Conservation (phyloP, 2,329 filamentous ascomycete genomes). For the Alternaria ventricosa region DNA sequence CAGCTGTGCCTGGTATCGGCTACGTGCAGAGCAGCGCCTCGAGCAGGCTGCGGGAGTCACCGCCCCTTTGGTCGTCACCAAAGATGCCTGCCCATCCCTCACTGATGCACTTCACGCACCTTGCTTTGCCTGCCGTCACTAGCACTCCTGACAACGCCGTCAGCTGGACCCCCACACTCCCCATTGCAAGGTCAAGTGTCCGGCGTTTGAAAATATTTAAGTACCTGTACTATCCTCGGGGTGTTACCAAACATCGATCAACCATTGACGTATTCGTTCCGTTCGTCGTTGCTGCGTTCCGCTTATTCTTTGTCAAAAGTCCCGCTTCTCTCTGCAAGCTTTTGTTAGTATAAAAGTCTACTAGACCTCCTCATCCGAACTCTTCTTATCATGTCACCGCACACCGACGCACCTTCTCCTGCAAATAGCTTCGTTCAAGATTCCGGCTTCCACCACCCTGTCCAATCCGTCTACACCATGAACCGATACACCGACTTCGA, state of each 20-base stretch:
- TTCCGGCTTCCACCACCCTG: constrained; percentile 40
- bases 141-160: constrained; percentile 41
- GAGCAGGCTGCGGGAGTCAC: constrained; percentile 34
- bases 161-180: constrained; percentile 50
- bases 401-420: constrained; percentile 48
- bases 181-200: constrained; percentile 26
- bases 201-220: constrained; percentile 46
- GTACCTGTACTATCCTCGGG: constrained; percentile 41
- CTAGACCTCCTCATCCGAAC: constrained; percentile 11
- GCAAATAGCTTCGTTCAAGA: constrained; percentile 41
- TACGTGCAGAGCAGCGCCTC: constrained; percentile 35
- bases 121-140: constrained; percentile 40
- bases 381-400: constrained; percentile 45
- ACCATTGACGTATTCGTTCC: constrained; percentile 46
- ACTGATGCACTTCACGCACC: constrained; percentile 30
- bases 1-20: constrained; percentile 46
- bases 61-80: constrained; percentile 43
- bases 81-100: constrained; percentile 34
- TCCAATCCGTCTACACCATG: constrained; percentile 46
- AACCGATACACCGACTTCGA: constrained; percentile 46
- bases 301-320: constrained; percentile 45
- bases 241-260: constrained; percentile 31
- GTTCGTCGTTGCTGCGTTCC: constrained; percentile 32
- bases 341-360: constrained; percentile 38
- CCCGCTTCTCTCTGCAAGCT: constrained; percentile 27